phyloP scores from a whole-genome alignment of 129 eudicot species.

The Lonicera japonica region DNA sequence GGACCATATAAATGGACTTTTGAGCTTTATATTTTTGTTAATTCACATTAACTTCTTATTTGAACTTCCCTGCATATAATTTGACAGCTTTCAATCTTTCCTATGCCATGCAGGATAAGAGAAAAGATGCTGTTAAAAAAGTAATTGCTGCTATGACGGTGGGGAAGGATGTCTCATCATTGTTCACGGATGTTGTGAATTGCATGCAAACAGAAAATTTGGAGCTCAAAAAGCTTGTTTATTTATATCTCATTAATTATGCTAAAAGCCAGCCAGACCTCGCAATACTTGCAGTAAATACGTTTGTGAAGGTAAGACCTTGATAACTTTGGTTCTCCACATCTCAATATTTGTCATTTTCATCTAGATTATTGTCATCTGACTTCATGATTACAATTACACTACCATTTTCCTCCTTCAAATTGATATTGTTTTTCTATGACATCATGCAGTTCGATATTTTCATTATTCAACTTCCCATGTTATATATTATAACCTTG shows the following conservation, averaged over 20 bases:
- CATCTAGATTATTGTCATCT: conserved; percentile 6
- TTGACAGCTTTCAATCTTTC: background rate
- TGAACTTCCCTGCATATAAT: background rate
- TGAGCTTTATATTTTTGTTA: background rate
- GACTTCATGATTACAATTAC: conserved; percentile 3
- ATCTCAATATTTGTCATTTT: conserved; percentile 6
- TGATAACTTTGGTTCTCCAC: conserved; percentile 1
- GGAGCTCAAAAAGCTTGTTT: conserved; percentile 97
- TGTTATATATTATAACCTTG: background rate
- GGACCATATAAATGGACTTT: too few species aligned
- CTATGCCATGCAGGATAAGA: conserved; percentile 65
- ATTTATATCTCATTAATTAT: conserved; percentile 93
- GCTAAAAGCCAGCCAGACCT: conserved; percentile 99
- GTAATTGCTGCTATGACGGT: conserved; percentile 99
- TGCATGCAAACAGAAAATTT: conserved; percentile 98
- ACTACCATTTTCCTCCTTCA: conserved; percentile 4
- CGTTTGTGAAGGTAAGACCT: conserved; percentile 86
- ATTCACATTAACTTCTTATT: background rate
- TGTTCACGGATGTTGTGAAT: conserved; percentile 95
- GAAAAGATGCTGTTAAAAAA: conserved; percentile 99
- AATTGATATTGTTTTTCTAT: background rate
- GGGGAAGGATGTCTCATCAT: conserved; percentile 96
- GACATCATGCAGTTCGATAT: background rate
- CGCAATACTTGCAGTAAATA: conserved; percentile 96
- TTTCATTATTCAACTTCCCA: background rate